Percentiles rank a stretch among this genome's conserved stretches.
These are phyloP conservation scores for Fusarium tuaranense DNA, from an alignment of 2,329 filamentous ascomycete genomes.

Conservation along the genomic window DNA sequence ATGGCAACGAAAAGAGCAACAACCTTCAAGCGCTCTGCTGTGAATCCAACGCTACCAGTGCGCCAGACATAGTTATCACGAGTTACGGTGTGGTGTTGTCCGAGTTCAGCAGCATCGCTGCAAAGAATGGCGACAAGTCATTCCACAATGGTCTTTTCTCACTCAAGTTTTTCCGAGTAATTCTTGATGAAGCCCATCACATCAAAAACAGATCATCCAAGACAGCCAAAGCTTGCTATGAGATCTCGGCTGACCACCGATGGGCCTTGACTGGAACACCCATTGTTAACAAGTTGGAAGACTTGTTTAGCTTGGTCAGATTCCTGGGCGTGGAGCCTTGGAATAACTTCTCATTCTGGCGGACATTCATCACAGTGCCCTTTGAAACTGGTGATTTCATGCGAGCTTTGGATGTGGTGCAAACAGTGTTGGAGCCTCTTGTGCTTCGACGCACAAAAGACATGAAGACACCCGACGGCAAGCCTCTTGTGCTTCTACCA, in stretches of 20 bases:
- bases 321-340: conserved; percentile 96
- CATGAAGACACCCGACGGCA: conserved; percentile 93
- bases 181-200: conserved; percentile 93
- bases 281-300: conserved; percentile 95
- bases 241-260: conserved; percentile 84
- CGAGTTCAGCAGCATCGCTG: conserved; percentile 79
- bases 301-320: conserved; percentile 91
- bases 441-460: conserved; percentile 96
- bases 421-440: conserved; percentile 95
- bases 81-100: conserved; percentile 94
- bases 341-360: conserved; percentile 99
- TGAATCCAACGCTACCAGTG: conserved; percentile 76
- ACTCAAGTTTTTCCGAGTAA: conserved; percentile 92
- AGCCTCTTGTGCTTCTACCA: conserved; percentile 81
- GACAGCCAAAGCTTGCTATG: conserved; percentile 94
- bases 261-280: conserved; percentile 97
- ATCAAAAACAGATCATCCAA: conserved; percentile 94
- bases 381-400: conserved; percentile 97
- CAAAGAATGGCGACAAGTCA: conserved; percentile 73
- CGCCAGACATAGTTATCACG: conserved; percentile 92
- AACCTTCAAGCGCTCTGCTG: conserved; percentile 86
- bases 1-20: conserved; percentile 84
- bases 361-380: conserved; percentile 96
- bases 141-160: conserved; percentile 85
- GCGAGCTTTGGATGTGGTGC: conserved; percentile 93